Conservation (phyloP, 345 rosid genomes). For the Psidium guajava region DNA sequence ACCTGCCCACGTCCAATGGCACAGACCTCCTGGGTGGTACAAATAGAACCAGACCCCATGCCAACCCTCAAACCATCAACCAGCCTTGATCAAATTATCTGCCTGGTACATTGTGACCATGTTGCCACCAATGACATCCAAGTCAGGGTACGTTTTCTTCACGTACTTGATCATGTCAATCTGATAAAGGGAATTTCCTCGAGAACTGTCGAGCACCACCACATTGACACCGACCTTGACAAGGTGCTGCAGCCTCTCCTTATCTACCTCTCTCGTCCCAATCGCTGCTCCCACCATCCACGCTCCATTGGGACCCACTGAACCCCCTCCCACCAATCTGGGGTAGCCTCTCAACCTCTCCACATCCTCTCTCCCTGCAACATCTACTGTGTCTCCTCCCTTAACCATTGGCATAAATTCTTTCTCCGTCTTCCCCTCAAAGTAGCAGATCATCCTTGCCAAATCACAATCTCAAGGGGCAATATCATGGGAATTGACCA, state of each 20-base stretch:
- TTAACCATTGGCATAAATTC: slow-evolving; percentile 63
- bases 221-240: slow-evolving; percentile 62
- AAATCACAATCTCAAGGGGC: slow-evolving; percentile 50
- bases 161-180: slow-evolving; percentile 77
- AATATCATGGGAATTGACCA: slow-evolving; percentile 33
- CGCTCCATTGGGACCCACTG: slow-evolving; percentile 55
- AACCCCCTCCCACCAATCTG: slow-evolving; percentile 49
- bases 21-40: slow-evolving; percentile 95
- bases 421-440: slow-evolving; percentile 24
- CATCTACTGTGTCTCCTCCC: too few species aligned
- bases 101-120: slow-evolving; percentile 85
- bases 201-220: slow-evolving; percentile 82
- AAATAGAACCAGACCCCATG: too few species aligned
- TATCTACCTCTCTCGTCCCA: slow-evolving; percentile 74
- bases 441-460: slow-evolving; percentile 26
- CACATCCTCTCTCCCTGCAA: too few species aligned
- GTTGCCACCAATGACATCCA: slow-evolving; percentile 90
- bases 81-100: slow-evolving; percentile 70
- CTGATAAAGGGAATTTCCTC: slow-evolving; percentile 83
- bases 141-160: slow-evolving; percentile 49
- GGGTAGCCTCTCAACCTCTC: slow-evolving; percentile 71
- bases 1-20: slow-evolving; percentile 98
- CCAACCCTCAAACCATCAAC: slow-evolving; percentile 84
- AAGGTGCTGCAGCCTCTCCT: slow-evolving; percentile 69
- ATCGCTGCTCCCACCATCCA: slow-evolving; percentile 94